A percentile compares a stretch with the other conserved stretches of the same genome.
These are phyloP conservation scores for Oidium heveae DNA, from an alignment of 2,329 filamentous ascomycete genomes.

Conservation along the genomic window DNA sequence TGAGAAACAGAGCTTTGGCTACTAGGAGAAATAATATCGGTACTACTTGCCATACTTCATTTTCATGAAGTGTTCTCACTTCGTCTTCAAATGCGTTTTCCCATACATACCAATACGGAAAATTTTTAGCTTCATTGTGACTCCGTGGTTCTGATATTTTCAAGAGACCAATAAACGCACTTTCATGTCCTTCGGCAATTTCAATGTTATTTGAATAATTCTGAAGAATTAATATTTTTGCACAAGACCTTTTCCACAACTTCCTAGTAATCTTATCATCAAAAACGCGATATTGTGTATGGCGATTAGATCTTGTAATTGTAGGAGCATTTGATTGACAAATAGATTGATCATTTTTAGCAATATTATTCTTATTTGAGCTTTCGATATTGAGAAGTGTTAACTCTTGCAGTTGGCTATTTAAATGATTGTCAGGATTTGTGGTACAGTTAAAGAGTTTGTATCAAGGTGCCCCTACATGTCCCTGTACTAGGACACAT, in stretches of 20 bases:
- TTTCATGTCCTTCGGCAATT: background rate
- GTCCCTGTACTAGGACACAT: too few relatives aligned
- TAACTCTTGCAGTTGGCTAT: too few relatives aligned
- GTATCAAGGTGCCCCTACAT: too few relatives aligned
- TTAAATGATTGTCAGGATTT: too few relatives aligned
- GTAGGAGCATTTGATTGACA: background rate
- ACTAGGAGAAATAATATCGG: too few relatives aligned
- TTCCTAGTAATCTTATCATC: slow-evolving; percentile 64
- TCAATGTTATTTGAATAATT: background rate
- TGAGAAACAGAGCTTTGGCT: too few relatives aligned
- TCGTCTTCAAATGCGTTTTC: background rate
- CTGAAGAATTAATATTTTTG: background rate
- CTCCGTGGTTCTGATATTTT: background rate
- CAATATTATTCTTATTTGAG: background rate
- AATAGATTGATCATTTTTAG: background rate
- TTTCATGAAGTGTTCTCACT: background rate
- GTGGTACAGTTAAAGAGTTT: too few relatives aligned
- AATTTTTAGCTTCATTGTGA: background rate
- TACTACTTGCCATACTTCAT: background rate
- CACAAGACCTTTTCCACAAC: slow-evolving; percentile 30
- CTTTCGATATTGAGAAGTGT: background rate
- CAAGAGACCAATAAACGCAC: background rate
- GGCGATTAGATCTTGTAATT: background rate
- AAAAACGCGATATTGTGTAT: slow-evolving; percentile 40
- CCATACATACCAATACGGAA: background rate